Conservation (phyloP, 192 early-diverging fungal genomes). For the Linnemannia exigua region DNA sequence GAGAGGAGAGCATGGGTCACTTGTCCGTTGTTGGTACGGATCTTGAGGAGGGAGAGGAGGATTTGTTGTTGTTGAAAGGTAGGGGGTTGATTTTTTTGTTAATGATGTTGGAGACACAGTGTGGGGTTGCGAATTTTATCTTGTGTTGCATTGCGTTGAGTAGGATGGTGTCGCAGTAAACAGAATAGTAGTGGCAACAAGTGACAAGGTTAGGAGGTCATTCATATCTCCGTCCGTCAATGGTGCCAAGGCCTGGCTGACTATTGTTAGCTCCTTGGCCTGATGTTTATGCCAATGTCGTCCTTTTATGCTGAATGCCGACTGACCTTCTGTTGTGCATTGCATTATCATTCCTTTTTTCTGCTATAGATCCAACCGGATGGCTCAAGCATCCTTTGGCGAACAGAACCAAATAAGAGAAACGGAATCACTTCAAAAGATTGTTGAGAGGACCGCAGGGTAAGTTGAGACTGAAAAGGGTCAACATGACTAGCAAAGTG, state of each 20-base stretch:
- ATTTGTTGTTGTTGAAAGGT: not conserved
- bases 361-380: constrained; percentile 24
- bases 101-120: not conserved
- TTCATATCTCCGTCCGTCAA: not conserved
- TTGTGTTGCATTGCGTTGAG: not conserved
- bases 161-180: not conserved
- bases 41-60: not conserved
- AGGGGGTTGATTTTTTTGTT: not conserved
- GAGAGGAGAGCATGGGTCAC: not conserved
- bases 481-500: not conserved
- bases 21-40: not conserved
- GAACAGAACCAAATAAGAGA: constrained; percentile 50
- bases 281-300: not conserved
- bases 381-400: constrained; percentile 17
- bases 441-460: constrained; percentile 56
- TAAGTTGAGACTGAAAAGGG: constrained; percentile 22
- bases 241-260: not conserved
- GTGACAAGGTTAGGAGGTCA: not conserved
- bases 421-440: constrained; percentile 52
- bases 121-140: not conserved
- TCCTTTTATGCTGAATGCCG: not conserved
- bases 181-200: not conserved
- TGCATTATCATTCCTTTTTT: not conserved
- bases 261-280: not conserved
- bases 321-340: not conserved